Evolutionary conservation across 2,329 filamentous ascomycete species (phyloP).

Genomic region (Cladosporium velox): DNA sequence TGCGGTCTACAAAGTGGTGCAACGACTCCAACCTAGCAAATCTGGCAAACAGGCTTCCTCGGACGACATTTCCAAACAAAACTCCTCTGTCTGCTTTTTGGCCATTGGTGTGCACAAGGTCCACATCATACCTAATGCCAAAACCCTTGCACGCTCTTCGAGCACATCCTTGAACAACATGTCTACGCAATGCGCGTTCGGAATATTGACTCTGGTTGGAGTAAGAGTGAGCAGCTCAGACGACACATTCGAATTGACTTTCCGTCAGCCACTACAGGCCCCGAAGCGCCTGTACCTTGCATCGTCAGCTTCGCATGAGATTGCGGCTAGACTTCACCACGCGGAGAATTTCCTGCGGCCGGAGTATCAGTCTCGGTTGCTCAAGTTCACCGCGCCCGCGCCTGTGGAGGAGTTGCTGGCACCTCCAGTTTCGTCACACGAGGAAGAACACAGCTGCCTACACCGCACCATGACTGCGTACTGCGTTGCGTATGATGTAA

Average conservation of each 20-base stretch:
- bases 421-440: conserved; percentile 51
- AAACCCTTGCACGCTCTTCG: conserved; percentile 53
- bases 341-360: conserved; percentile 65
- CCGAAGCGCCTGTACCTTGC: conserved; percentile 62
- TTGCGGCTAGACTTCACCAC: conserved; percentile 62
- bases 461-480: conserved; percentile 70
- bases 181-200: conserved; percentile 57
- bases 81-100: conserved; percentile 67
- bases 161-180: conserved; percentile 53
- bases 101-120: conserved; percentile 70
- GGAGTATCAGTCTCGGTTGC: conserved; percentile 65
- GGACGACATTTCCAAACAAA: conserved; percentile 66
- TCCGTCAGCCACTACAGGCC: conserved; percentile 58
- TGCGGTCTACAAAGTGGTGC: conserved; percentile 68
- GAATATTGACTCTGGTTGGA: conserved; percentile 63
- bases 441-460: conserved; percentile 63
- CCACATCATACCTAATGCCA: conserved; percentile 67
- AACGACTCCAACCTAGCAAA: conserved; percentile 59
- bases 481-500: conserved; percentile 67
- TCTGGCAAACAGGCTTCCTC: conserved; percentile 58
- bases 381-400: conserved; percentile 61
- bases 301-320: conserved; percentile 64
- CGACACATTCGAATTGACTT: conserved; percentile 67
- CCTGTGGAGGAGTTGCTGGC: conserved; percentile 55
- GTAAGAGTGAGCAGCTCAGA: conserved; percentile 63